phyloP scores from a whole-genome alignment of 441 rosid species.

The Mallotus japonicus region DNA sequence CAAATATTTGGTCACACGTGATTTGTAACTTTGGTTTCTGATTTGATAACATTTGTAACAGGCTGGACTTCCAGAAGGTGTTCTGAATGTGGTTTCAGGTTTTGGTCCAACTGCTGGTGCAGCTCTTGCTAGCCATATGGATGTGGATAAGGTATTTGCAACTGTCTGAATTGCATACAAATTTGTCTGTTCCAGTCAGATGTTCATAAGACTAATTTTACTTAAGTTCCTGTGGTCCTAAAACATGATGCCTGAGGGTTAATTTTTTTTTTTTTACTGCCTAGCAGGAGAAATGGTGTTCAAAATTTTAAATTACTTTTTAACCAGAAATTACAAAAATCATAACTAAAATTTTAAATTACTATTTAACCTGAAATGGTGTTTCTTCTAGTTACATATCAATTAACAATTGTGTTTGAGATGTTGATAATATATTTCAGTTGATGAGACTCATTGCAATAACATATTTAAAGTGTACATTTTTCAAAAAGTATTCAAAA shows the following conservation, averaged over 20 bases:
- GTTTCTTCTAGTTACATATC: background rate
- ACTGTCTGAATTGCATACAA: background rate
- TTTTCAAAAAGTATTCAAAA: too few species aligned
- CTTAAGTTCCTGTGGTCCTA: background rate
- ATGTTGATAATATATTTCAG: background rate
- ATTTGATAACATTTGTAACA: constrained; percentile 14
- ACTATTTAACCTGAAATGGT: background rate
- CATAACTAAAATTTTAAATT: background rate
- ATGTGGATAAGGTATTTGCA: constrained; percentile 34
- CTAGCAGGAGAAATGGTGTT: background rate
- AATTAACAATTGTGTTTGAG: background rate
- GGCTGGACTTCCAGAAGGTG: constrained; percentile 44
- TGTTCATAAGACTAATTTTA: background rate
- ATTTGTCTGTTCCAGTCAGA: background rate
- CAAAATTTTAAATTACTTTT: background rate
- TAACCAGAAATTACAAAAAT: background rate
- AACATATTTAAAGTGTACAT: background rate
- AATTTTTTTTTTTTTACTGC: too few species aligned
- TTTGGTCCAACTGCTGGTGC: constrained; percentile 40
- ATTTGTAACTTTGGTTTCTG: background rate
- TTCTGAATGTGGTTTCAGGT: constrained; percentile 38
- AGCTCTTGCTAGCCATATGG: constrained; percentile 38
- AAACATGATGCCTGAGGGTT: background rate
- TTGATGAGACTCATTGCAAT: background rate
- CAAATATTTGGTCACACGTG: background rate